Evolutionary conservation across 805 yeast genomes (phyloP).

Genomic region (Metschnikowia shivogae): DNA sequence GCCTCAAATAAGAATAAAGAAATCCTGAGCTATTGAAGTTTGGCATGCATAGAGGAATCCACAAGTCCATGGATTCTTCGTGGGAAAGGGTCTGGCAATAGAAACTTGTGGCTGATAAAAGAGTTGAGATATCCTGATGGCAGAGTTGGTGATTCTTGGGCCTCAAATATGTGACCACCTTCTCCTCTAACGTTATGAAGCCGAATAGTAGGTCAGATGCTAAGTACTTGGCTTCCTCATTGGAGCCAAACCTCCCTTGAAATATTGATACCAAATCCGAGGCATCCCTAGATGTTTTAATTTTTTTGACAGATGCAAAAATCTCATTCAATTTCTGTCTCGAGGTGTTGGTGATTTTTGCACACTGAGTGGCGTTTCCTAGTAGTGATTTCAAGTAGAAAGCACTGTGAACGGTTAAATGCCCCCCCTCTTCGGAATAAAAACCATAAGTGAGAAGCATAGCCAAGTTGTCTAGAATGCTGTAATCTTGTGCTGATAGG

Average conservation of each 20-base stretch:
- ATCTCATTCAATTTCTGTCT: conserved; percentile 57
- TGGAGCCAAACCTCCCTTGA: background rate
- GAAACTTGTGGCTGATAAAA: conserved; percentile 62
- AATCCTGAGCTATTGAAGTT: conserved; percentile 87
- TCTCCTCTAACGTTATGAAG: conserved; percentile 56
- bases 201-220: conserved; percentile 66
- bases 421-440: conserved; percentile 7
- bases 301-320: conserved; percentile 34
- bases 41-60: conserved; percentile 93
- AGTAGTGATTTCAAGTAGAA: conserved; percentile 28
- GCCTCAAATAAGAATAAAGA: conserved; percentile 70
- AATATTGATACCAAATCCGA: conserved; percentile 4
- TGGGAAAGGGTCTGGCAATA: conserved; percentile 35
- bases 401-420: conserved; percentile 18
- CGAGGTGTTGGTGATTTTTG: conserved; percentile 50
- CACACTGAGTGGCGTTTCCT: conserved; percentile 26
- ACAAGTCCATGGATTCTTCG: conserved; percentile 61
- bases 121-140: conserved; percentile 73
- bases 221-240: conserved; percentile 14
- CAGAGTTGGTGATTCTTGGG: conserved; percentile 76
- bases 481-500: conserved; percentile 69
- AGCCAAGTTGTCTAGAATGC: conserved; percentile 60
- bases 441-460: conserved; percentile 36
- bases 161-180: conserved; percentile 63
- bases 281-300: conserved; percentile 10